Percentiles rank a stretch among this genome's conserved stretches.
Conservation (phyloP, 2,329 filamentous ascomycete genomes). For the Colletotrichum gloeosporioides region DNA sequence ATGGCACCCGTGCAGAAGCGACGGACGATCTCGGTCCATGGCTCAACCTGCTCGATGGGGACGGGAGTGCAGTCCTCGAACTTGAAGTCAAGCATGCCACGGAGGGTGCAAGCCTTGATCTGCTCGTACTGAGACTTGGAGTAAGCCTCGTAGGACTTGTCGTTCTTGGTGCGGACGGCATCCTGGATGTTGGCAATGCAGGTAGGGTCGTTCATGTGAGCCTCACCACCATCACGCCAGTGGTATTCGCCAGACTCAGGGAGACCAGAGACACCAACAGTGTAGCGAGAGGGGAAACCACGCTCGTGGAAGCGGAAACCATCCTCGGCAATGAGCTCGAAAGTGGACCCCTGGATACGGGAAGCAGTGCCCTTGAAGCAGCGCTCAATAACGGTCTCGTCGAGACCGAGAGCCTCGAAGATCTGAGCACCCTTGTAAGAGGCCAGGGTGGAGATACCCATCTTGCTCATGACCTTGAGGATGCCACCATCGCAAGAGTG, state of each 20-base stretch:
- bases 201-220: constrained; percentile 92
- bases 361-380: constrained; percentile 96
- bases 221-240: constrained; percentile 95
- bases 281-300: constrained; percentile 83
- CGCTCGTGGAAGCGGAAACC: constrained; percentile 94
- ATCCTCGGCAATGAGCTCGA: constrained; percentile 92
- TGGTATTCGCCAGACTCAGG: constrained; percentile 96
- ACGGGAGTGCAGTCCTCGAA: constrained; percentile 86
- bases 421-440: constrained; percentile 99
- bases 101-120: constrained; percentile 94
- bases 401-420: constrained; percentile 92
- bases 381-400: constrained; percentile 89
- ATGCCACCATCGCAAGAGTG: constrained; percentile 96
- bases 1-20: constrained; percentile 97
- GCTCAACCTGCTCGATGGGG: constrained; percentile 95
- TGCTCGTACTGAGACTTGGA: constrained; percentile 92
- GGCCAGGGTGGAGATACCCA: constrained; percentile 96
- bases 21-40: constrained; percentile 97
- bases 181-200: constrained; percentile 98
- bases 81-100: constrained; percentile 94
- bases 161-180: constrained; percentile 94
- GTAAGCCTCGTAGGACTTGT: constrained; percentile 98
- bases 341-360: constrained; percentile 92
- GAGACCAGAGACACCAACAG: constrained; percentile 78
- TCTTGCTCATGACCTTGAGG: constrained; percentile 98